These are phyloP conservation scores for Mallotus japonicus DNA, from an alignment of 441 rosid species.

Conservation along the genomic window DNA sequence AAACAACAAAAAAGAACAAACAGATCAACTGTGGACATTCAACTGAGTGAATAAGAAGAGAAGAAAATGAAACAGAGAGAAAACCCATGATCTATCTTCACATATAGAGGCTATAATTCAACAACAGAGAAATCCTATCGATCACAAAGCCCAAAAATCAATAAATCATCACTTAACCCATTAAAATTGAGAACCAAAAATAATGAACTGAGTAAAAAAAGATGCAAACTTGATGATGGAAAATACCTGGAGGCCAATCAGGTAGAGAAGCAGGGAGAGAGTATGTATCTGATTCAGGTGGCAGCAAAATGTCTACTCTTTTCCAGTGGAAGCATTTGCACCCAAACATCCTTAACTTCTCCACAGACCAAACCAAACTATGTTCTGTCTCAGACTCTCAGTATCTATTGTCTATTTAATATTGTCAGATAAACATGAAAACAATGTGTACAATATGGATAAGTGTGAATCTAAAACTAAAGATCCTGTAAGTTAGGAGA, in stretches of 20 bases:
- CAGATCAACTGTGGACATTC: neutral
- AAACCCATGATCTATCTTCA: constrained; percentile 11
- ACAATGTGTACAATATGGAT: too few relatives aligned
- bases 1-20: too few relatives aligned
- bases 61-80: neutral
- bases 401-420: too few relatives aligned
- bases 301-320: constrained; percentile 24
- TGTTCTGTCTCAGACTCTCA: too few relatives aligned
- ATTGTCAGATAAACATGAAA: too few relatives aligned
- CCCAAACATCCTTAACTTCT: constrained; percentile 35
- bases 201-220: neutral
- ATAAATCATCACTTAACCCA: neutral
- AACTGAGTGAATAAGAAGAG: constrained; percentile 5
- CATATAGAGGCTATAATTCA: constrained; percentile 13
- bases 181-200: neutral
- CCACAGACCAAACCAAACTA: too few relatives aligned
- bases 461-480: too few relatives aligned
- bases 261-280: constrained; percentile 65
- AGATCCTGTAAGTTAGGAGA: too few relatives aligned
- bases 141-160: neutral
- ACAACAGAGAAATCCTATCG: constrained; percentile 19
- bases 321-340: constrained; percentile 52
- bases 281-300: constrained; percentile 41
- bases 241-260: constrained; percentile 62
- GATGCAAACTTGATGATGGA: neutral